Evolutionary conservation across 2,329 filamentous ascomycete genomes (phyloP), one percentile per base, ranked within the genome.

Genomic region (Aureobasidium sp.): DNA sequence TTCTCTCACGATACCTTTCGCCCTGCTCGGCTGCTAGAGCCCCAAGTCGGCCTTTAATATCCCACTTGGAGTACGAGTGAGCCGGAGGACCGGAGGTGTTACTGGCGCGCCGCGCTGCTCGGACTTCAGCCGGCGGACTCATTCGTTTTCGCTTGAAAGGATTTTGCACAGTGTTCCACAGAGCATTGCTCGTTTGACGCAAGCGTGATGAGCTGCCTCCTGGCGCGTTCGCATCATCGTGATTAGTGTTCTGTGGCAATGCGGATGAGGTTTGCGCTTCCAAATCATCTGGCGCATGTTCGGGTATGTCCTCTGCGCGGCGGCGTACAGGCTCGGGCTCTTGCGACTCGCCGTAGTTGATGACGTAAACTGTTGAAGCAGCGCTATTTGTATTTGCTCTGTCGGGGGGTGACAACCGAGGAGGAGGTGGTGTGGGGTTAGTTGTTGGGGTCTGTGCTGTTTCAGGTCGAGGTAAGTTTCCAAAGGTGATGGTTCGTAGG

Each of bases 291-390:
- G 35, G 17, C 4, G 51, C 14, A 2, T 49, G 25, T 24, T 25
- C 34, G 1, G 32, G 21, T 40, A 21, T 25, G n/a, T 41, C 53
- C 2, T 54, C 59, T 3, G 59, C 50, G 24, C 63, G 57, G 17
- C 66, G 58, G 7, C 65, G 56, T 4, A 68, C 60, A 12, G 64
- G 65, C 34, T 67, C 62, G 57, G 72, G 76, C 54, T 71, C 70
- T 45, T 74, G 75, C 14, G 70, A 68, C 7, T 78, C 70, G 12
- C 79, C 74, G 61, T 84, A 82, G 25, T 78, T 77, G 25, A 85
- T 76, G 48, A 79, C 77, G 61, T 85, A 84, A 4, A 83, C 77
- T 1, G 81, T 84, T 57, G 80, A 84, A 22, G 76, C 77, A 7
- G 79, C 79, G 64, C 80, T 84, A 5, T 76, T 77, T 1, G 79